Evolutionary conservation across 2,329 filamentous ascomycete genomes (phyloP).

Genomic region (Aspergillus floridensis): DNA sequence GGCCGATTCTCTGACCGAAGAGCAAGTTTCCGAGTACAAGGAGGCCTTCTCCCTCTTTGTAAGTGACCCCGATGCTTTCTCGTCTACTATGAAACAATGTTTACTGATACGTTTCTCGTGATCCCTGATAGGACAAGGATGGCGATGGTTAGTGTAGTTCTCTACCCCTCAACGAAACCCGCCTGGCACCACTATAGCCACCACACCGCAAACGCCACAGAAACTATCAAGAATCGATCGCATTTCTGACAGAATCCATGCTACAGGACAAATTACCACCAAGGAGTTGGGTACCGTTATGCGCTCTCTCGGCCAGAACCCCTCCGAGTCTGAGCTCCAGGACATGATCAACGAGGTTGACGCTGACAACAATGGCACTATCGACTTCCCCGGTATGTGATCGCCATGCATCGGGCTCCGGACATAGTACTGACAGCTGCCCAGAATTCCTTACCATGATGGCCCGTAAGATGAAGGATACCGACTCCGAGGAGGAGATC

Average conservation of each 20-base stretch:
- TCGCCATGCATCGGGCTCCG: neutral
- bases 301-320: constrained; percentile 86
- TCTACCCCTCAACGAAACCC: neutral
- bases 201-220: neutral
- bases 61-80: constrained; percentile 51
- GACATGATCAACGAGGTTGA: constrained; percentile 96
- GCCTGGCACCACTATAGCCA: neutral
- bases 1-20: constrained; percentile 98
- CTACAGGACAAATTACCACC: constrained; percentile 80
- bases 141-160: constrained; percentile 71
- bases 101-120: constrained; percentile 22
- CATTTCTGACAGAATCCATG: neutral
- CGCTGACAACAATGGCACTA: constrained; percentile 88
- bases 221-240: neutral
- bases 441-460: constrained; percentile 90
- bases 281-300: constrained; percentile 89
- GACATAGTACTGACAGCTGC: constrained; percentile 14
- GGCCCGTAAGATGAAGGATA: constrained; percentile 93
- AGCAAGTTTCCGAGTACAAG: constrained; percentile 99
- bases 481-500: constrained; percentile 87
- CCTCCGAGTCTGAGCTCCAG: constrained; percentile 83
- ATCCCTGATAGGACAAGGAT: constrained; percentile 70
- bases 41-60: constrained; percentile 99
- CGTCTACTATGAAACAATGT: neutral
- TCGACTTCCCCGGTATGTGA: constrained; percentile 78